Evolutionary conservation across 306 rosid species (phyloP).

Genomic region (Senna siamea): DNA sequence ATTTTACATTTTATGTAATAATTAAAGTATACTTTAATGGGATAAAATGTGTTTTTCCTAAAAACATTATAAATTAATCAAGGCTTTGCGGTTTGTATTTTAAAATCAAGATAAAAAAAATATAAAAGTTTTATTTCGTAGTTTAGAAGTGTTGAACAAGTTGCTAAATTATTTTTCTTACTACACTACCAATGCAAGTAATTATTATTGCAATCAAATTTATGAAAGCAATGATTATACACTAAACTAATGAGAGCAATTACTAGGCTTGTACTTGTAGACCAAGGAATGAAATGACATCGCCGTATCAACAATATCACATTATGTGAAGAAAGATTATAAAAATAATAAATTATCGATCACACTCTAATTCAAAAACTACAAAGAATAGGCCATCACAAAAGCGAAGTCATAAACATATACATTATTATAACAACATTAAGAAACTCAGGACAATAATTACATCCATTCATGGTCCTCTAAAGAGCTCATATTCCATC

Average conservation of each 20-base stretch:
- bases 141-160: too few species aligned
- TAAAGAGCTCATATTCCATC: conserved; percentile 32
- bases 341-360: not conserved
- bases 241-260: conserved; percentile 1
- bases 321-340: not conserved
- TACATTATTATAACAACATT: conserved; percentile 28
- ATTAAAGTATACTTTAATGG: too few species aligned
- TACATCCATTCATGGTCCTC: conserved; percentile 28
- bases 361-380: not conserved
- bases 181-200: too few species aligned
- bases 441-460: conserved; percentile 33
- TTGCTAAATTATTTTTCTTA: too few species aligned
- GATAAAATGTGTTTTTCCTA: too few species aligned
- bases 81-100: too few species aligned
- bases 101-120: too few species aligned
- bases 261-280: conserved; percentile 5
- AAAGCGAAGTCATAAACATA: not conserved
- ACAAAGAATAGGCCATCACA: not conserved
- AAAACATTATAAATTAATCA: too few species aligned
- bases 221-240: not conserved
- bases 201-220: not conserved
- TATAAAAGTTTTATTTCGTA: too few species aligned
- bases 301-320: not conserved
- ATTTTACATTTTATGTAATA: too few species aligned
- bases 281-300: not conserved